These are phyloP conservation scores for Metarhizium brunneum DNA, from an alignment of 2,329 filamentous ascomycete species.

Conservation along the genomic window DNA sequence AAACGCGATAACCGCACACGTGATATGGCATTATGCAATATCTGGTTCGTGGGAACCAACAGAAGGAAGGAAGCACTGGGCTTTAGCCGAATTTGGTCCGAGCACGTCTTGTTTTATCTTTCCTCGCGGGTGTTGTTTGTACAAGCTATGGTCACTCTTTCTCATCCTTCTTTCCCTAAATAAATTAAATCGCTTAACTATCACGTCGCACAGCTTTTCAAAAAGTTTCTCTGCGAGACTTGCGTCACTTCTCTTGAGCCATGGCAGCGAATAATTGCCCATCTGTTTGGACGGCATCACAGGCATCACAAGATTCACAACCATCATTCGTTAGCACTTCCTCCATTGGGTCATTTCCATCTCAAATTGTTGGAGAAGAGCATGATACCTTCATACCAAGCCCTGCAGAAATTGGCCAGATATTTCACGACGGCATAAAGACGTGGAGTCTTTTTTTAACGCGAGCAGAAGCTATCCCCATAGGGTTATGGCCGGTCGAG, in stretches of 20 bases:
- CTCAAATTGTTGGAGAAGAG: background rate
- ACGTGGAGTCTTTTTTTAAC: background rate
- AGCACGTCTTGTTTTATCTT: too few relatives aligned
- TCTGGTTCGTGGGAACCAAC: too few relatives aligned
- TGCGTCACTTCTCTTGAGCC: background rate
- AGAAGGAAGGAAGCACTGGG: too few relatives aligned
- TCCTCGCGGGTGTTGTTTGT: too few relatives aligned
- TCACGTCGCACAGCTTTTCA: too few relatives aligned
- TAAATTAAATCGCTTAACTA: too few relatives aligned
- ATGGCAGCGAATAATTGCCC: background rate
- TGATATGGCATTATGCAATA: too few relatives aligned
- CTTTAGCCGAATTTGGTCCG: too few relatives aligned
- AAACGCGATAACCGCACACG: too few relatives aligned
- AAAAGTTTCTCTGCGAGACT: too few relatives aligned
- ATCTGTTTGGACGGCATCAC: background rate
- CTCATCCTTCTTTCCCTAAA: too few relatives aligned
- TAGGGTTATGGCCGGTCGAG: background rate
- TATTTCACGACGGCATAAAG: background rate
- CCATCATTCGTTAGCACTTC: accelerated
- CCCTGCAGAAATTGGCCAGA: background rate
- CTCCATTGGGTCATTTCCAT: background rate
- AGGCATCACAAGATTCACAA: background rate
- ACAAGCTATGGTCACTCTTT: too few relatives aligned
- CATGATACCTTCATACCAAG: background rate
- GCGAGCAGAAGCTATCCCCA: background rate